Percentiles rank a stretch among this genome's conserved stretches.
These are phyloP conservation scores for Starmerella gropengiesseri DNA, from an alignment of 805 yeast genomes.

Conservation along the genomic window DNA sequence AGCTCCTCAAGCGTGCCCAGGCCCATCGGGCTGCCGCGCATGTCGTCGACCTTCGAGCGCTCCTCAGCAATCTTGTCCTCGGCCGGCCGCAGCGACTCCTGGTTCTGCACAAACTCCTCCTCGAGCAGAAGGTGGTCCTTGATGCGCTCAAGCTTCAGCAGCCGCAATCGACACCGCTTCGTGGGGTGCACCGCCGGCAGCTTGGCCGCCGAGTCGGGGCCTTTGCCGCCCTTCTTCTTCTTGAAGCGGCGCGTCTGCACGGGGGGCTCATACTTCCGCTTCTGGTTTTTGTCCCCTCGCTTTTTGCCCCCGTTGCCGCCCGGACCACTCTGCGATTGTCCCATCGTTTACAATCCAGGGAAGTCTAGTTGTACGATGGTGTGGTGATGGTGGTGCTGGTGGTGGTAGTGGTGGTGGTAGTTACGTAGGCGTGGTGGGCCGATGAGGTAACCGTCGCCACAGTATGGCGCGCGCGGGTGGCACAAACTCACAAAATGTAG, in stretches of 20 bases:
- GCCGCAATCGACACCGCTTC: conserved; percentile 84
- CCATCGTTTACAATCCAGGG: conserved; percentile 19
- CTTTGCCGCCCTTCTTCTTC: conserved; percentile 73
- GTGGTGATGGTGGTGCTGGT: background rate
- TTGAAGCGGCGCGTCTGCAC: conserved; percentile 81
- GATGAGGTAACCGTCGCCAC: conserved; percentile 11
- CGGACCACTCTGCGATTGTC: conserved; percentile 26
- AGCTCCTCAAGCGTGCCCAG: conserved; percentile 95
- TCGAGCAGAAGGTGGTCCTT: conserved; percentile 91
- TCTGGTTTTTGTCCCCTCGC: conserved; percentile 50
- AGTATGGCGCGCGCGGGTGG: too few relatives aligned
- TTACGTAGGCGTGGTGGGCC: background rate
- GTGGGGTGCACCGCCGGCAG: conserved; percentile 83
- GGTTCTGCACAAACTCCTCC: conserved; percentile 90
- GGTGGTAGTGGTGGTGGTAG: background rate
- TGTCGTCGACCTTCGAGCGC: conserved; percentile 85
- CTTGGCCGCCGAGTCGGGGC: conserved; percentile 78
- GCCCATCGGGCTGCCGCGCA: conserved; percentile 93
- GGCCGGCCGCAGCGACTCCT: conserved; percentile 88
- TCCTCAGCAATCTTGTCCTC: conserved; percentile 96
- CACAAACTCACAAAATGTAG: background rate
- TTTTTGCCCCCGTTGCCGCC: conserved; percentile 25
- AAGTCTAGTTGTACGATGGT: background rate
- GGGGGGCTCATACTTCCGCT: conserved; percentile 80
- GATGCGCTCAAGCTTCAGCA: conserved; percentile 87